A percentile compares a stretch with the other conserved stretches of the same genome.
These are phyloP conservation scores for Aspergillus sp. DNA, from an alignment of 2,329 filamentous ascomycete genomes.

Conservation along the genomic window DNA sequence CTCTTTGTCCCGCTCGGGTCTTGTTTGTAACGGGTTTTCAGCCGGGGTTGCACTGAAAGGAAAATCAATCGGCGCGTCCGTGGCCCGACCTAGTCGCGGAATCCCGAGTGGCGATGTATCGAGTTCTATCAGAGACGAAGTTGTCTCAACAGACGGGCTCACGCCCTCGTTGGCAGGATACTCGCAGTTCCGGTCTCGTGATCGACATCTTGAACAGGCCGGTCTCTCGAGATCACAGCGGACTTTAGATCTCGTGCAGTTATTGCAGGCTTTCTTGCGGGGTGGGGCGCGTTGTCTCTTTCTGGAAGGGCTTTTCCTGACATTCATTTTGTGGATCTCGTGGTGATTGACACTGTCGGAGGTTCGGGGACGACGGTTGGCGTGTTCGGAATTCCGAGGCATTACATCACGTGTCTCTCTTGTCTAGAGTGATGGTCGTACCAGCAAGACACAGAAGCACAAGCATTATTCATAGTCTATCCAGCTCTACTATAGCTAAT, in stretches of 20 bases:
- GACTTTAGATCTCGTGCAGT: conserved; percentile 14
- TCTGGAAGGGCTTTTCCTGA: too few relatives aligned
- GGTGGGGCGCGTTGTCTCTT: conserved; percentile 2
- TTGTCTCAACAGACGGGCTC: not conserved
- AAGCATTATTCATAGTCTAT: too few relatives aligned
- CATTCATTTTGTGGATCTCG: too few relatives aligned
- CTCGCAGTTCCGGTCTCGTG: conserved; percentile 10
- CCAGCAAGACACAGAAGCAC: too few relatives aligned
- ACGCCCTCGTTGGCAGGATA: conserved; percentile 4
- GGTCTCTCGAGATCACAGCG: conserved; percentile 14
- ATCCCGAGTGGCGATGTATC: not conserved
- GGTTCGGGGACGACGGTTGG: too few relatives aligned
- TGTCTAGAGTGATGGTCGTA: too few relatives aligned
- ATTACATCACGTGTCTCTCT: too few relatives aligned
- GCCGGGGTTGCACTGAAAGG: not conserved
- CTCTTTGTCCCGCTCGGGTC: not conserved
- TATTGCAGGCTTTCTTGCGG: conserved; percentile 15
- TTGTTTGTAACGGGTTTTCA: not conserved
- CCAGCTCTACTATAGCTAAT: too few relatives aligned
- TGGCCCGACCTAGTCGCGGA: not conserved
- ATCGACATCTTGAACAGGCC: conserved; percentile 12
- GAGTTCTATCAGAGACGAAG: not conserved
- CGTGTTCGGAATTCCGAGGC: too few relatives aligned
- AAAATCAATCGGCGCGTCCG: not conserved
- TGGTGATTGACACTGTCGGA: too few relatives aligned